Evolutionary conservation across 1,139 yeast genomes (phyloP), one percentile per base, ranked within the genome.

Genomic region (Zhuliangozyma blackwelliae): DNA sequence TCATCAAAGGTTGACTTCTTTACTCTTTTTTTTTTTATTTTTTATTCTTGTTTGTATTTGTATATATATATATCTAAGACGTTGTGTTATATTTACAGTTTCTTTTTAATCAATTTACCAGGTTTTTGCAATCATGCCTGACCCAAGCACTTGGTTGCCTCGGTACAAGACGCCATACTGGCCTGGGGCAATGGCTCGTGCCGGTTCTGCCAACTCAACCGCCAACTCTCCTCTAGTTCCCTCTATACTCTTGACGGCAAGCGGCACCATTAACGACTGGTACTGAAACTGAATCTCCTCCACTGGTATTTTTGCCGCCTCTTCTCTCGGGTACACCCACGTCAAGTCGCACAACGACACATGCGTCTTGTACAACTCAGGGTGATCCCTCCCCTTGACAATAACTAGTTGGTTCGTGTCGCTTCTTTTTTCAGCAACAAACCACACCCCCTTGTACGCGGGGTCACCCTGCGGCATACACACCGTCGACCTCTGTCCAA

Each of bases 391-490:
- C 3, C 95, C 96, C 31, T 69, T 72, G 1, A 87, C 96, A 32
- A 92, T 88, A 1, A 84, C 79, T 26, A 94, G 59, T 52, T 86
- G 87, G 55, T 90, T 90, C 9, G 74, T 68, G 3, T 63, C 75
- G 6, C 61, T 53, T 30, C 76, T 61, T 54, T 94, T 92, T 26
- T 75, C 88, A 48, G 85, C 73, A 0, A 90, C 89, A 57, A 80
- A 87, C 98, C 98, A 92, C 2, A 76, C 69, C 0, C 98, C 98
- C 33, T 75, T 68, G 46, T 75, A 81, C 7, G 60, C 54, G 0
- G 92, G 94, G 48, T 82, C 78, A 0, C 89, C 92, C 52, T 90
- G 97, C 0, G 96, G 96, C 84, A 89, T 75, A 3, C 86, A 72
- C 3, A 88, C 60, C 1, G 95, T 83, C 25, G 80, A 68, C 45